Conservation (phyloP, 139 green algal genomes). For the Dunaliella sp. region DNA sequence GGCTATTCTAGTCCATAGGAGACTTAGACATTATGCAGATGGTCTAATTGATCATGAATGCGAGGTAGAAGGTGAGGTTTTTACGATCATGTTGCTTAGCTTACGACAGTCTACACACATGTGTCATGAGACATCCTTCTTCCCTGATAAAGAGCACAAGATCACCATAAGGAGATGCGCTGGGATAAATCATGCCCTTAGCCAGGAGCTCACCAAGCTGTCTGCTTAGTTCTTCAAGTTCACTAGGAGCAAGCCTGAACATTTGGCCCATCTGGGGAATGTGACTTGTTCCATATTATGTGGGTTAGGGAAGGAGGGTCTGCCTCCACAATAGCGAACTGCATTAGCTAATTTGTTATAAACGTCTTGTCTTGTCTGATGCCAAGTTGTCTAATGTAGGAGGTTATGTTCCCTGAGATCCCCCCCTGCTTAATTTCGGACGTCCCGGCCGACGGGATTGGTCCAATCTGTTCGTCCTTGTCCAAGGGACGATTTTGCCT, state of each 20-base stretch:
- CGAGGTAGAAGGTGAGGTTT: conserved; percentile 34
- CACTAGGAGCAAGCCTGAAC: background rate
- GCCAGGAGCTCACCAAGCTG: background rate
- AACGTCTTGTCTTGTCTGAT: too few species aligned
- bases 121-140: background rate
- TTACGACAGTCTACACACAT: background rate
- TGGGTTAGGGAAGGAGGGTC: background rate
- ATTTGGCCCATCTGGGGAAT: background rate
- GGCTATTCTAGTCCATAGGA: conserved; percentile 45
- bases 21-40: conserved; percentile 17
- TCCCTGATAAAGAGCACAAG: background rate
- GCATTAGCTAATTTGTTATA: background rate
- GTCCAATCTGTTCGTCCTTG: too few species aligned
- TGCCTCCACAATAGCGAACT: background rate
- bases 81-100: conserved; percentile 7
- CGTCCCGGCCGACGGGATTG: too few species aligned
- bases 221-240: background rate
- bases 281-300: background rate
- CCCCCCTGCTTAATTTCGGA: too few species aligned
- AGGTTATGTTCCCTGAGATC: too few species aligned
- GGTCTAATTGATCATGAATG: conserved; percentile 48
- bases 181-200: background rate
- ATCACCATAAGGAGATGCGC: background rate
- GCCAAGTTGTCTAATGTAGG: too few species aligned
- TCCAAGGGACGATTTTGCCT: too few species aligned